phyloP scores from a whole-genome alignment of 225 moss, liverwort and hornwort genomes.

The Pleurozium schreberi region DNA sequence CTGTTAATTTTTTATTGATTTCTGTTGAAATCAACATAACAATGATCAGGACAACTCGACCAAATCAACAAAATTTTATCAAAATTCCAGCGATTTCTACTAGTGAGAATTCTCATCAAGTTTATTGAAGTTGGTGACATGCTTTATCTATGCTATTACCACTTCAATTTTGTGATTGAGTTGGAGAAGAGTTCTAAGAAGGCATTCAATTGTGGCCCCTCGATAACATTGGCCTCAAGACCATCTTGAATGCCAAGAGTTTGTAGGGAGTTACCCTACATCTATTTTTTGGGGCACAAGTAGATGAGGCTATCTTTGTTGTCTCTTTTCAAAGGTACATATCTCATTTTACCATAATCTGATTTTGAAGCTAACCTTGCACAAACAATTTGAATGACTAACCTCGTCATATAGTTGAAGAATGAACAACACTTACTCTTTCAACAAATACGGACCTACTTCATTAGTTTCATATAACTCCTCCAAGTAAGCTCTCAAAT shows the following conservation, averaged over 20 bases:
- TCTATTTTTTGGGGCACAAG: fast-evolving
- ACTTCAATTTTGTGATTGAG: background rate
- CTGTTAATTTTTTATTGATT: no score
- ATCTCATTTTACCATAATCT: background rate
- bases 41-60: no score
- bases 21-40: no score
- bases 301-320: background rate
- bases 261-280: fast-evolving
- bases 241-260: background rate
- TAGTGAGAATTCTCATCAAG: background rate
- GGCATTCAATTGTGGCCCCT: fast-evolving
- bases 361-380: no score
- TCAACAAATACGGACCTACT: background rate
- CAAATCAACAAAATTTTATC: no score
- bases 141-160: background rate
- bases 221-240: background rate
- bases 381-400: background rate
- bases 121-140: background rate
- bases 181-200: background rate
- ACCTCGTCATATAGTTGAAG: background rate
- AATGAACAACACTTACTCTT: background rate
- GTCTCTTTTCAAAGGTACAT: background rate
- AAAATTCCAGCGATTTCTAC: no score
- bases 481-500: background rate
- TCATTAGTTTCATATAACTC: background rate